phyloP scores from a whole-genome alignment of 441 rosid genomes.

The Pelargonium exstipulatum region DNA sequence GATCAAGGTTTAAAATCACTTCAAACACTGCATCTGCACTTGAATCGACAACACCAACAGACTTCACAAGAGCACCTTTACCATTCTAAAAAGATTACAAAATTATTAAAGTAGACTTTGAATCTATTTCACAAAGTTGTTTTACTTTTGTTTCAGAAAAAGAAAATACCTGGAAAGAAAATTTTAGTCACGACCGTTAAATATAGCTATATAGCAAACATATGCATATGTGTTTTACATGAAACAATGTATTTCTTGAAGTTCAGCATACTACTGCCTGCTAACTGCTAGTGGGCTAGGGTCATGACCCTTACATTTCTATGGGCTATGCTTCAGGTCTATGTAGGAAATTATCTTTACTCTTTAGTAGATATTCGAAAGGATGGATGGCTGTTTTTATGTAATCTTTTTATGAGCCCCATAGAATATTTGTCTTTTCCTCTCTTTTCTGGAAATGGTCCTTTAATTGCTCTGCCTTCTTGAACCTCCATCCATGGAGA shows the following conservation, averaged over 20 bases:
- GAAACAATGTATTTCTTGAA: neutral
- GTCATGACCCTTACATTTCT: neutral
- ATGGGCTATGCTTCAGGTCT: neutral
- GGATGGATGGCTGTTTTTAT: constrained; percentile 1
- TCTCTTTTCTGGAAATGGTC: neutral
- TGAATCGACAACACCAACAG: constrained; percentile 85
- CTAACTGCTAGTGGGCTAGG: constrained; percentile 1
- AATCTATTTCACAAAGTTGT: constrained; percentile 10
- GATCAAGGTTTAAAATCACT: constrained; percentile 67
- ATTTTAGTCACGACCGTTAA: neutral
- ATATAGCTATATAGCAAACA: neutral
- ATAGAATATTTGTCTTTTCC: neutral
- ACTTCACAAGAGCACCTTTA: constrained; percentile 82
- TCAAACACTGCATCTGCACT: constrained; percentile 88
- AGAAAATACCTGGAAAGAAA: neutral
- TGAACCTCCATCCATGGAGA: neutral
- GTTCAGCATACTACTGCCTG: neutral
- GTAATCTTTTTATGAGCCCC: constrained; percentile 4
- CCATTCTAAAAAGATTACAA: constrained; percentile 48
- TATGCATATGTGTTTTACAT: neutral
- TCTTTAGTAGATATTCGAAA: neutral
- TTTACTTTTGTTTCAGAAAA: constrained; percentile 13
- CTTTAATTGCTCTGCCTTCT: neutral
- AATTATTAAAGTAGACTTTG: constrained; percentile 8
- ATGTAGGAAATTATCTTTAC: neutral